A percentile compares a stretch with the other conserved stretches of the same genome.
Evolutionary conservation across 176 grass and related monocot species (phyloP).

Genomic region (Saccharum spontaneum): DNA sequence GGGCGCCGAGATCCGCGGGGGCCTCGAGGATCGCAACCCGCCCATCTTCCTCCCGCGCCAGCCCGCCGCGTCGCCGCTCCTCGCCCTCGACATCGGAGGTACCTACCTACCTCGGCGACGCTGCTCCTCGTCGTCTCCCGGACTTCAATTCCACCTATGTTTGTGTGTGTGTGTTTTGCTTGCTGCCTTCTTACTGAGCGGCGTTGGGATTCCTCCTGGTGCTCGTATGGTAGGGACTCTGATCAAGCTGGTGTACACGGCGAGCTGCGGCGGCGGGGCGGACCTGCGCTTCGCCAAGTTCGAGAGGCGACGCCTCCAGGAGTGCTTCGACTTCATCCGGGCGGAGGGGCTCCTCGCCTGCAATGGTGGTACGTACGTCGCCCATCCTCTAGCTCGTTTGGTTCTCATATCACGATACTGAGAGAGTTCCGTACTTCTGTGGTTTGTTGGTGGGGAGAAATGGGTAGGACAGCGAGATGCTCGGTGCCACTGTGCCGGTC

Average conservation of each 20-base stretch:
- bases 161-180: too few relatives aligned
- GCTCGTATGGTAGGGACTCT: conserved; percentile 57
- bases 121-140: neutral
- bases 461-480: neutral
- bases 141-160: neutral
- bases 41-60: conserved; percentile 84
- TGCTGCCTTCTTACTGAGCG: neutral
- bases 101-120: neutral
- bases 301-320: conserved; percentile 71
- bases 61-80: conserved; percentile 54
- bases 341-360: conserved; percentile 49
- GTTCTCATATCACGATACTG: neutral
- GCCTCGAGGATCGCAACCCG: conserved; percentile 50
- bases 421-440: neutral
- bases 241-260: conserved; percentile 92
- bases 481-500: neutral
- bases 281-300: conserved; percentile 85
- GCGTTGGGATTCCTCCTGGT: neutral
- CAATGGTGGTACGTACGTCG: conserved; percentile 36
- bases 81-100: conserved; percentile 94
- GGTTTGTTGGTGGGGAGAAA: neutral
- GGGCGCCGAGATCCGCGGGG: conserved; percentile 79
- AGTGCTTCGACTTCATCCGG: conserved; percentile 74
- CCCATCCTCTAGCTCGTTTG: neutral
- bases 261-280: conserved; percentile 41